Evolutionary conservation across 2,329 filamentous ascomycete species (phyloP).

Genomic region (Xylariaceae sp.): DNA sequence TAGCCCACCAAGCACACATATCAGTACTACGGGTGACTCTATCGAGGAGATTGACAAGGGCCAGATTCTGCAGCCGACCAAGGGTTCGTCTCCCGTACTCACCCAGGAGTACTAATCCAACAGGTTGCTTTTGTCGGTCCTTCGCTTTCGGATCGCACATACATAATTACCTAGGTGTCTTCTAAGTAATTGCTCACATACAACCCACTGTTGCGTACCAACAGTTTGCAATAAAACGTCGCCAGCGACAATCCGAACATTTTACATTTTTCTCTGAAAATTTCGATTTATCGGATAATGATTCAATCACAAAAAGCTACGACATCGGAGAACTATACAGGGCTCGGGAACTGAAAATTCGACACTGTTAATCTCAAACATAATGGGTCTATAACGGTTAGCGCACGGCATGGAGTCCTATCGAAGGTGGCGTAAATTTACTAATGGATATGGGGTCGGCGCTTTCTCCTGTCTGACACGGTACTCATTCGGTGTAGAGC

Average conservation of each 20-base stretch:
- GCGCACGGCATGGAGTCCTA: not conserved
- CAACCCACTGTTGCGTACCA: conserved; percentile 4
- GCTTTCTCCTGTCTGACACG: conserved; percentile 9
- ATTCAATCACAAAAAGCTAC: conserved; percentile 6
- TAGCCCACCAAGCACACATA: conserved; percentile 58
- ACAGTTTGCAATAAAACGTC: not conserved
- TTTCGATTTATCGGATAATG: conserved; percentile 10
- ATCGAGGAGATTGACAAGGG: conserved; percentile 27
- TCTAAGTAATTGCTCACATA: not conserved
- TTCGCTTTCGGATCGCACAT: conserved; percentile 1
- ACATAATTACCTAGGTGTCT: not conserved
- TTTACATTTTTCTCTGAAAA: not conserved
- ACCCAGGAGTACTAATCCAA: conserved; percentile 16
- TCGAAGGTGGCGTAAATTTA: not conserved
- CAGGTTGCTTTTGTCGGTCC: not conserved
- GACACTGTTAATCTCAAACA: conserved; percentile 2
- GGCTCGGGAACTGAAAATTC: conserved; percentile 1
- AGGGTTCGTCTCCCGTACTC: conserved; percentile 15
- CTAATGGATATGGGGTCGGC: conserved; percentile 17
- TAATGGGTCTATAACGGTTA: conserved; percentile 4
- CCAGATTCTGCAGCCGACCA: conserved; percentile 13
- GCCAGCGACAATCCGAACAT: conserved; percentile 1
- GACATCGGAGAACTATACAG: not conserved
- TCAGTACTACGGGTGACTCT: conserved; percentile 45
- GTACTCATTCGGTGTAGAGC: conserved; percentile 20